Evolutionary conservation across 768 basidiomycete genomes (phyloP), one percentile per base, ranked within the genome.

Genomic region (Suillus cothurnatus): DNA sequence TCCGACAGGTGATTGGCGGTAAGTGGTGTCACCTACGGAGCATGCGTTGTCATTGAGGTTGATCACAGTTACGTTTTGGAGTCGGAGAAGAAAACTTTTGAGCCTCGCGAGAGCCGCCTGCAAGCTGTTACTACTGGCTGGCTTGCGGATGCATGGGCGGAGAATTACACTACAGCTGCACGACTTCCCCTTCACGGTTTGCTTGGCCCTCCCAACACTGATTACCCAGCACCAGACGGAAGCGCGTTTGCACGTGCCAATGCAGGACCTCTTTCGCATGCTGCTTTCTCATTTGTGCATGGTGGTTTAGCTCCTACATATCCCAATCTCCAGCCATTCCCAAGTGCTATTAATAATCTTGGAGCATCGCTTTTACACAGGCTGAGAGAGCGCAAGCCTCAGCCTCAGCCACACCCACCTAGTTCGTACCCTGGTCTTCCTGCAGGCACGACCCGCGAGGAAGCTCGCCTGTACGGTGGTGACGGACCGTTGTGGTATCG

Each of bases 401-500:
- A 89, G 28, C 88, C 88, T 0, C 80, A 80, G 9, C 95, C 95
- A 0, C 89, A 94, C 72, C 95, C 95, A 7, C 95, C 92, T 0
- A 78, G 88, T 70, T 85, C 86, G 6, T 95, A 90, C 70, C 87
- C 86, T 1, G 88, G 88, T 8, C 77, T 97, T 17, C 95, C 95
- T 6, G 55, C 70, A 71, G 86, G 80, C 45, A 80, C 92, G 6
- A 90, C 90, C 0, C 69, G 69, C 0, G 88, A 88, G 65, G 95
- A 98, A 76, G 72, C 80, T 8, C 82, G 85, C 39, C 73, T 98
- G 41, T 97, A 97, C 71, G 85, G 83, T 28, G 71, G 82, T 1
- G 86, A 93, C 50, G 97, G 97, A 0, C 95, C 95, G 4, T 76
- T 96, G 53, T 98, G 97, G 97, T 97, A 95, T 75, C 85, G 97